Evolutionary conservation across 2,329 filamentous ascomycete species (phyloP).

Genomic region (Drechslerella dactyloides): DNA sequence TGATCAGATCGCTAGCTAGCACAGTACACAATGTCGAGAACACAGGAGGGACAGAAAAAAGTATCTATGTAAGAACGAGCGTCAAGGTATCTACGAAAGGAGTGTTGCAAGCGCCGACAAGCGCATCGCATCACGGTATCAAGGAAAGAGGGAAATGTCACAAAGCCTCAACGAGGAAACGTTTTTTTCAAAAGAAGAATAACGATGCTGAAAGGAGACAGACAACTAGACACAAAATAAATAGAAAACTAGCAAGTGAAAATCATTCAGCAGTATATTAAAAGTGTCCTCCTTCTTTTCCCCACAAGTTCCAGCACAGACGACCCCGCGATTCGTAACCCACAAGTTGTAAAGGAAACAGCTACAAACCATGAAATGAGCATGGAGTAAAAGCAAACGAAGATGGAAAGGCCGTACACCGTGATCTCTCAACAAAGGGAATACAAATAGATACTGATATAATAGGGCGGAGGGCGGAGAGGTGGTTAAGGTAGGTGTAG

Average conservation of each 20-base stretch:
- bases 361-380: neutral
- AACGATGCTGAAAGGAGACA: neutral
- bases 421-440: constrained; percentile 4
- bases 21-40: neutral
- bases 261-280: neutral
- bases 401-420: constrained; percentile 15
- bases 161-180: too few species aligned
- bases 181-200: neutral
- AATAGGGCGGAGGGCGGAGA: neutral
- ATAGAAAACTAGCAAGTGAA: neutral
- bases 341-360: neutral
- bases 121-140: neutral
- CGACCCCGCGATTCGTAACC: neutral
- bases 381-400: constrained; percentile 1
- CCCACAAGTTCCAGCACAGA: neutral
- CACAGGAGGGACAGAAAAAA: neutral
- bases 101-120: neutral
- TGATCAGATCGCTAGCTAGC: constrained; percentile 2
- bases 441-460: neutral
- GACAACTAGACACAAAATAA: neutral
- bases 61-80: neutral
- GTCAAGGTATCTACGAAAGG: neutral
- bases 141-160: neutral
- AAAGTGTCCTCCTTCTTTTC: neutral
- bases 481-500: neutral